Percentiles rank a stretch among this genome's conserved stretches.
These are phyloP conservation scores for Penicillium ucsense DNA, from an alignment of 495 filamentous ascomycete species.

Conservation along the genomic window DNA sequence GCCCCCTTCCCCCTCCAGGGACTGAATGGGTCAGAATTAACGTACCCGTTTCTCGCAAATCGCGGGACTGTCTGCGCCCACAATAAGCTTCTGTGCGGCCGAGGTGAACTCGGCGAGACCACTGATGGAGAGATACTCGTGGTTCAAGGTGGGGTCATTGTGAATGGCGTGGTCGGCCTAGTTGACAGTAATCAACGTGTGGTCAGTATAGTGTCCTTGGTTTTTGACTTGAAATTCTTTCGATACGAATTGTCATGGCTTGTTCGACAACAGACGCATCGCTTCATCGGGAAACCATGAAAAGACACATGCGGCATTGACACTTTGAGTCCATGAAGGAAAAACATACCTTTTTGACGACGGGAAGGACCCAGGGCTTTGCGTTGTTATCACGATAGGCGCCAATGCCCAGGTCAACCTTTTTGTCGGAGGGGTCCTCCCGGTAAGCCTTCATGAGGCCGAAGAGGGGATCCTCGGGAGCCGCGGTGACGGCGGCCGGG, in stretches of 20 bases:
- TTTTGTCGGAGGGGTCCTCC: slow-evolving; percentile 72
- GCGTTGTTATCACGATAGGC: slow-evolving; percentile 92
- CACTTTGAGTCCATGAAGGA: background rate
- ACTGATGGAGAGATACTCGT: slow-evolving; percentile 97
- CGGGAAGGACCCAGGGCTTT: slow-evolving; percentile 96
- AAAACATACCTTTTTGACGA: slow-evolving; percentile 80
- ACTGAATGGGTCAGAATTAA: slow-evolving; percentile 3
- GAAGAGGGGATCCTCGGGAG: slow-evolving; percentile 93
- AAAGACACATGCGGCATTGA: background rate
- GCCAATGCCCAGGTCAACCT: slow-evolving; percentile 94
- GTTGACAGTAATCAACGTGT: background rate
- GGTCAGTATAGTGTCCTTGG: background rate
- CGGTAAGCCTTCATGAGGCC: slow-evolving; percentile 83
- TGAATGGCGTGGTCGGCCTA: slow-evolving; percentile 84
- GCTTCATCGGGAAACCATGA: background rate
- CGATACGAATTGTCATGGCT: too few relatives aligned
- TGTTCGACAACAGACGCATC: background rate
- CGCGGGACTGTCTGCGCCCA: slow-evolving; percentile 71
- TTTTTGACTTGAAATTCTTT: too few relatives aligned
- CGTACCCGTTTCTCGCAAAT: slow-evolving; percentile 71
- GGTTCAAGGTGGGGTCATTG: slow-evolving; percentile 82
- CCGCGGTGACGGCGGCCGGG: slow-evolving; percentile 70
- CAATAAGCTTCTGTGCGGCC: slow-evolving; percentile 81
- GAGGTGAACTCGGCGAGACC: slow-evolving; percentile 75
- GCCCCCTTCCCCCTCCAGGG: too few relatives aligned